phyloP scores from a whole-genome alignment of 495 filamentous ascomycete species.

The Geopyxis carbonaria region DNA sequence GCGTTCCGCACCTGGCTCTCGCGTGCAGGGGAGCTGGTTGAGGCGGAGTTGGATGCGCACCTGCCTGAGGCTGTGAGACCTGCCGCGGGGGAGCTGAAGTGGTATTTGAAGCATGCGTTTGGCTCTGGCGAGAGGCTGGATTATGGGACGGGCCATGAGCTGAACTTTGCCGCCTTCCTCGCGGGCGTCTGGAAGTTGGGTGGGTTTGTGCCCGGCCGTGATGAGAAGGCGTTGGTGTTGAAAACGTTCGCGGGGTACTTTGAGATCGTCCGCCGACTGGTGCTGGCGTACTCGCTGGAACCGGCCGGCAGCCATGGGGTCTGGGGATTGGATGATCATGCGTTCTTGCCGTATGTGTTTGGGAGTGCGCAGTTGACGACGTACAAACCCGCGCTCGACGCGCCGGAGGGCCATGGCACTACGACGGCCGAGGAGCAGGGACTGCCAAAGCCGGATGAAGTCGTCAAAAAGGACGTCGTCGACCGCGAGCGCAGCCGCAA shows the following conservation, averaged over 20 bases:
- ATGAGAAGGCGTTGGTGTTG: conserved; percentile 21
- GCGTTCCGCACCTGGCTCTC: conserved; percentile 76
- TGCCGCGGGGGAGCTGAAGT: conserved; percentile 47
- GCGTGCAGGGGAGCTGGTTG: conserved; percentile 43
- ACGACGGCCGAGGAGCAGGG: conserved; percentile 45
- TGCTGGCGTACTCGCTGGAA: conserved; percentile 85
- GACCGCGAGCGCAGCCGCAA: conserved; percentile 52
- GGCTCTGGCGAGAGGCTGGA: conserved; percentile 79
- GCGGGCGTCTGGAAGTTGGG: conserved; percentile 80
- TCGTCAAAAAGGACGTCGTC: conserved; percentile 49
- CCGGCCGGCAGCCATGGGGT: conserved; percentile 91
- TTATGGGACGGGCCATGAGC: conserved; percentile 90
- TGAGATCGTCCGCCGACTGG: conserved; percentile 62
- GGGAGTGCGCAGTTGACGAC: conserved; percentile 69
- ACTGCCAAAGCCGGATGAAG: conserved; percentile 48
- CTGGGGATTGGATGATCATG: conserved; percentile 95
- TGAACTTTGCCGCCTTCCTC: conserved; percentile 85
- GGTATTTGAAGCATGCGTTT: conserved; percentile 75
- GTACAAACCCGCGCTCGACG: conserved; percentile 44
- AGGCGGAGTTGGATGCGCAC: conserved; percentile 37
- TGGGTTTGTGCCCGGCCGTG: conserved; percentile 41
- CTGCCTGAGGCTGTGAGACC: conserved; percentile 25
- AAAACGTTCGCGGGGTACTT: conserved; percentile 38
- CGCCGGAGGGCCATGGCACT: conserved; percentile 36
- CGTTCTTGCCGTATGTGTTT: conserved; percentile 90